Evolutionary conservation across 352 stramenopile genomes (phyloP), one percentile per base, ranked within the genome.

Genomic region (Nothophytophthora sp.): DNA sequence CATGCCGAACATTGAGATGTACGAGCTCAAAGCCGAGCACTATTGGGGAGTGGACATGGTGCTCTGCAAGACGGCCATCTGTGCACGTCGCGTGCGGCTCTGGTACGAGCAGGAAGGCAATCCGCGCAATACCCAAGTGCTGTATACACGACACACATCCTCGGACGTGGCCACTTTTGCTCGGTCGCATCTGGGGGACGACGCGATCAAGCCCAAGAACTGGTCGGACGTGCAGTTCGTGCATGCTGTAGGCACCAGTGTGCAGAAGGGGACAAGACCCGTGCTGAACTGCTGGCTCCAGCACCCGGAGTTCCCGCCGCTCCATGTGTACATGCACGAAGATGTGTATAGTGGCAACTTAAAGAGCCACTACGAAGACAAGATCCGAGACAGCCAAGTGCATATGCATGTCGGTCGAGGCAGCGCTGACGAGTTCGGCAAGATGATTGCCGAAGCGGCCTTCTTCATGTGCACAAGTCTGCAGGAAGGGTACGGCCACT

Each of bases 401-500:
- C n/a, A n/a, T n/a, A n/a, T n/a, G 36, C 23, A 79, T 55, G 27
- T 51, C 55, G 60, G 58, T n/a, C n/a, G n/a, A 36, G 35, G 37
- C 32, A 33, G 53, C 46, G 32, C 64, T 5, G 30, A 46, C 18
- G 45, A 49, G 24, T 81, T 78, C 29, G 68, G 70, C 20, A 60
- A 65, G n/a, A 33, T 81, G 39, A 56, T 77, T 27, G 67, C 66
- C 1, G 54, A 81, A 30, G 37, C 67, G 2, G 38, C 64, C 0
- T 72, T 69, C 18, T 76, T 86, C 24, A 57, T 86, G 50, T 82
- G 74, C 44, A 50, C 74, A 25, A 86, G 74, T 46, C 33, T 48
- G 9, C 66, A 62, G 37, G 74, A 86, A 67, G 74, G 74, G 2
- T 86, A 76, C 38, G 68, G 72, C 8, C 72, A 83, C 60, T 83